Percentiles rank a stretch among this genome's conserved stretches.
Conservation (phyloP, 805 yeast genomes). For the Metschnikowia colocasiae region DNA sequence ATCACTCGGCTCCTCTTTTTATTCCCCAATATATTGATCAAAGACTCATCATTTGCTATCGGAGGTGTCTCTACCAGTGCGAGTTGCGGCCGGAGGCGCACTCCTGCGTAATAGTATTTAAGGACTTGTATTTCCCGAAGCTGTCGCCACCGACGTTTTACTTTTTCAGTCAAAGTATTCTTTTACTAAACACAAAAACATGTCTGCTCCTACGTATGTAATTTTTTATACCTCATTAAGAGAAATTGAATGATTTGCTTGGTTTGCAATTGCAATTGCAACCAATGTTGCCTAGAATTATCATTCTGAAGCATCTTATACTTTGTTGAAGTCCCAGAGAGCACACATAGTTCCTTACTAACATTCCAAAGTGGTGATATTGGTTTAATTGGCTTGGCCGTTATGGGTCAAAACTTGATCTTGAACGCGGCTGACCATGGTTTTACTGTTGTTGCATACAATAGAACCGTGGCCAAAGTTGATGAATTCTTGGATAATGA, state of each 20-base stretch:
- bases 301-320: not conserved
- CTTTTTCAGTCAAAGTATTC: constrained; percentile 7
- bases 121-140: constrained; percentile 14
- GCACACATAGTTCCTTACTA: constrained; percentile 15
- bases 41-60: not conserved
- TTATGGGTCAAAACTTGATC: constrained; percentile 98
- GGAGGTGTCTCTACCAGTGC: constrained; percentile 5
- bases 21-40: not conserved
- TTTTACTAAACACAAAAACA: constrained; percentile 13
- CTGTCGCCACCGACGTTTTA: constrained; percentile 6
- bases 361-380: constrained; percentile 71
- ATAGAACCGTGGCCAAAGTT: constrained; percentile 95
- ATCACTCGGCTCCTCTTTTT: not conserved
- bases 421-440: constrained; percentile 99
- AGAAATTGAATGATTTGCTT: not conserved
- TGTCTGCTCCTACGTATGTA: constrained; percentile 46
- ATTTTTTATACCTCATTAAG: not conserved
- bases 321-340: not conserved
- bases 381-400: constrained; percentile 99
- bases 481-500: constrained; percentile 90
- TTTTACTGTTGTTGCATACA: constrained; percentile 95
- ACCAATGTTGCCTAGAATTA: too few species aligned
- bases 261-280: not conserved
- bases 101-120: constrained; percentile 16
- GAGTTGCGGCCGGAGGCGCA: constrained; percentile 6